Conservation (phyloP, 306 rosid species). For the Quercus bicolor region DNA sequence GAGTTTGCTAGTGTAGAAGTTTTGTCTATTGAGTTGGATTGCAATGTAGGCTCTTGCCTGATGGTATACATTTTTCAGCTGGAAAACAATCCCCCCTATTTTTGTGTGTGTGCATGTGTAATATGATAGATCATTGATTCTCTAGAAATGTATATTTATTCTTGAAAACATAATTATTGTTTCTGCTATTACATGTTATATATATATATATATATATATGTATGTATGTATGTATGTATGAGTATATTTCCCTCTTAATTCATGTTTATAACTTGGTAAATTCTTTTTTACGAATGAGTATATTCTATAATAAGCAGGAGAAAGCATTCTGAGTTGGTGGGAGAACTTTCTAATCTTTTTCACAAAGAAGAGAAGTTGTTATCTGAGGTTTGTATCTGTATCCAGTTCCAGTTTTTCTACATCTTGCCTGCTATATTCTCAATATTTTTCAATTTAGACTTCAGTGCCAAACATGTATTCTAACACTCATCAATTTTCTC, state of each 20-base stretch:
- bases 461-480: neutral
- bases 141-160: neutral
- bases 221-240: neutral
- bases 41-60: too few species aligned
- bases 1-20: too few species aligned
- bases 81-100: too few species aligned
- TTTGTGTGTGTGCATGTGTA: too few species aligned
- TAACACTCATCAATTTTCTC: too few species aligned
- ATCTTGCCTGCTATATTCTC: conserved; percentile 9
- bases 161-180: neutral
- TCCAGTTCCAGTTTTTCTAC: conserved; percentile 20
- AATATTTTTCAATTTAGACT: neutral
- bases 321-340: conserved; percentile 83
- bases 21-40: too few species aligned
- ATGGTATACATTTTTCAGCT: too few species aligned
- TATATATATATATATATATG: neutral
- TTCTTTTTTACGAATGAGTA: neutral
- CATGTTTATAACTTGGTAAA: too few species aligned
- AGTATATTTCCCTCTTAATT: too few species aligned
- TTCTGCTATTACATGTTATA: neutral
- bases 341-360: conserved; percentile 86
- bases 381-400: conserved; percentile 65
- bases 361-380: conserved; percentile 77
- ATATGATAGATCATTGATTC: neutral
- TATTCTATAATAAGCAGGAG: conserved; percentile 55